Evolutionary conservation across 768 basidiomycete species (phyloP).

Genomic region (Boletus reticulatus): DNA sequence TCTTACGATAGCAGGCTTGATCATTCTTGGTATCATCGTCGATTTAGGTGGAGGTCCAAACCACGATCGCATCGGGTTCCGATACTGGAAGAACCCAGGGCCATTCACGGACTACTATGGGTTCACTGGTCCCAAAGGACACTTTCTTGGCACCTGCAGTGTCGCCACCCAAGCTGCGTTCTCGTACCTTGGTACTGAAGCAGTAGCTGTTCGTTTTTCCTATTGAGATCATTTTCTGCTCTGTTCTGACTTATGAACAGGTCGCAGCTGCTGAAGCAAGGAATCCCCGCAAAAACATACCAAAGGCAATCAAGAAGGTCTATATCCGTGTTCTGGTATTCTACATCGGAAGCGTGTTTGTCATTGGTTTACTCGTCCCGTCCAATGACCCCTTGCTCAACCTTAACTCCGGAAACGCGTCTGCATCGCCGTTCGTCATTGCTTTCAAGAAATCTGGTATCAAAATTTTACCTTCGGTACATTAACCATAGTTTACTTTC

Average conservation of each 20-base stretch:
- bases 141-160: constrained; percentile 3
- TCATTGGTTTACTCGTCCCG: constrained; percentile 5
- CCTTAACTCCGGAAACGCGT: constrained; percentile 14
- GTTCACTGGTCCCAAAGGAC: not conserved
- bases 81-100: constrained; percentile 40
- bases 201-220: constrained; percentile 1
- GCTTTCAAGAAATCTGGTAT: not conserved
- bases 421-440: not conserved
- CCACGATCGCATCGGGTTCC: constrained; percentile 20
- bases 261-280: constrained; percentile 3
- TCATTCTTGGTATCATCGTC: constrained; percentile 2
- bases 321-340: constrained; percentile 3
- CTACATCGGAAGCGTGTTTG: constrained; percentile 2
- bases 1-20: not conserved
- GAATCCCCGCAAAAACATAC: constrained; percentile 3
- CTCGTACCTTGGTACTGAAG: constrained; percentile 1
- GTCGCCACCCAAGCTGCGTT: constrained; percentile 1
- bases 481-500: not conserved
- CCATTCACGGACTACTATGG: not conserved
- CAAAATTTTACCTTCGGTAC: not conserved
- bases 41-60: constrained; percentile 3
- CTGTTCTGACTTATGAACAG: not conserved
- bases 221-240: not conserved
- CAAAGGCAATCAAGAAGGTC: constrained; percentile 1
- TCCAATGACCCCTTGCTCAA: constrained; percentile 23